phyloP scores from a whole-genome alignment of 768 basidiomycete genomes.

The Russula sp. region DNA sequence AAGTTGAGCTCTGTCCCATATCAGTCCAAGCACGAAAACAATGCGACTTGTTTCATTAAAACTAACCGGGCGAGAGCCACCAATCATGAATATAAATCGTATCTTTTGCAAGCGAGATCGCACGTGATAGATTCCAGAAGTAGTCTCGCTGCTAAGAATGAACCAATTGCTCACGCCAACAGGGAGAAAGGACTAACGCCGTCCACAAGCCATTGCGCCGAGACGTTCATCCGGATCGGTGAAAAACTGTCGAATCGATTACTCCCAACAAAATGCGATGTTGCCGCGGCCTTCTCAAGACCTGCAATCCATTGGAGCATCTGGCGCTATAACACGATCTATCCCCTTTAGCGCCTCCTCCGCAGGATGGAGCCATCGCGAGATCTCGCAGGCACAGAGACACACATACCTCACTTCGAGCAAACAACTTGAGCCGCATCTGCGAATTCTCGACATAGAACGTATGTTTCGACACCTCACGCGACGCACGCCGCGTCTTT shows the following conservation, averaged over 20 bases:
- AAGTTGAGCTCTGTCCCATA: slow-evolving; percentile 65
- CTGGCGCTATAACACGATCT: slow-evolving; percentile 59
- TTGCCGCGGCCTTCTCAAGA: slow-evolving; percentile 72
- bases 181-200: slow-evolving; percentile 55
- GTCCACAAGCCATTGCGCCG: slow-evolving; percentile 97
- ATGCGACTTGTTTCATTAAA: neutral
- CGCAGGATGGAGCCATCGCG: neutral
- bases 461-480: slow-evolving; percentile 85
- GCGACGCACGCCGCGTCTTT: slow-evolving; percentile 47
- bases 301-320: slow-evolving; percentile 97
- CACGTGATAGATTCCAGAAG: slow-evolving; percentile 94
- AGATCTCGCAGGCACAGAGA: neutral
- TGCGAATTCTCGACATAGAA: slow-evolving; percentile 94
- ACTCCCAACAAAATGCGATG: slow-evolving; percentile 70
- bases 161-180: slow-evolving; percentile 9
- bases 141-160: slow-evolving; percentile 72
- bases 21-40: slow-evolving; percentile 12
- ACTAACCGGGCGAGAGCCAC: slow-evolving; percentile 88
- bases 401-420: slow-evolving; percentile 72
- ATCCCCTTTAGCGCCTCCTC: neutral
- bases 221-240: slow-evolving; percentile 87
- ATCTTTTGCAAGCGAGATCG: slow-evolving; percentile 84
- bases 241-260: slow-evolving; percentile 96
- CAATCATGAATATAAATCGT: slow-evolving; percentile 95
- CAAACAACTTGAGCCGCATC: slow-evolving; percentile 79